Base-by-base conservation (phyloP, 1,284 basidiomycete species). In the Earliella scabrosa region DNA sequence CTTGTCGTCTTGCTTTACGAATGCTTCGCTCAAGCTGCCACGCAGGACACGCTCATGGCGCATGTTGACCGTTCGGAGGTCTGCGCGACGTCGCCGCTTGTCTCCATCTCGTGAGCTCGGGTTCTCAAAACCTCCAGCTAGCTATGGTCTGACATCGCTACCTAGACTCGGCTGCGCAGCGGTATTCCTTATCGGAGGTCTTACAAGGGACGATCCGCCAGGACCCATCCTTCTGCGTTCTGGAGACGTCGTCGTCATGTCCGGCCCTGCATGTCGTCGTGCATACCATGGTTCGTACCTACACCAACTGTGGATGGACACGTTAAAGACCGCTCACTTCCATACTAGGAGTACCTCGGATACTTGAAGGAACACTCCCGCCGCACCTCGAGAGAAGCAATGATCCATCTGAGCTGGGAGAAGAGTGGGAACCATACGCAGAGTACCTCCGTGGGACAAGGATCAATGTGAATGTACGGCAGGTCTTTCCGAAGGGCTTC, bases 21-120 rank as follows among this genome's bases (percentile, higher is more conserved):
- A n/a, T 38, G n/a, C n/a, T n/a, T n/a, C n/a, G n/a, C n/a, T n/a
- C n/a, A n/a, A n/a, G n/a, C n/a, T n/a, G n/a, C n/a, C n/a, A n/a
- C n/a, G n/a, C 38, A 90, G 79, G 93, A 97, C 64, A 92, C 93
- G 0, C 82, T 97, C 23, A 97, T 97, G 89, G 95, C 85, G 0
- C 95, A 97, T 68, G 92, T 96, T 34, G 95, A 97, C 73, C 89
- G 92, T 21, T 93, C 93, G 18, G 95, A 97, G 71, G 79, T 92
- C 16, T 92, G 87, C 67, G 88, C 83, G 46, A 95, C 86, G 31
- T 92, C 92, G 2, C 95, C 95, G 0, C 81, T 97, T 0, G 92
- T 97, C 3, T 96, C 93, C 0, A 85, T 97, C 45, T 96, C 94
- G 92, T 95, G 64, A 67, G 87, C 29, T 5, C 21, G n/a, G 5